Evolutionary conservation across 352 stramenopile genomes (phyloP), one percentile per base, ranked within the genome.

Genomic region (Phytopythium oedochilum): DNA sequence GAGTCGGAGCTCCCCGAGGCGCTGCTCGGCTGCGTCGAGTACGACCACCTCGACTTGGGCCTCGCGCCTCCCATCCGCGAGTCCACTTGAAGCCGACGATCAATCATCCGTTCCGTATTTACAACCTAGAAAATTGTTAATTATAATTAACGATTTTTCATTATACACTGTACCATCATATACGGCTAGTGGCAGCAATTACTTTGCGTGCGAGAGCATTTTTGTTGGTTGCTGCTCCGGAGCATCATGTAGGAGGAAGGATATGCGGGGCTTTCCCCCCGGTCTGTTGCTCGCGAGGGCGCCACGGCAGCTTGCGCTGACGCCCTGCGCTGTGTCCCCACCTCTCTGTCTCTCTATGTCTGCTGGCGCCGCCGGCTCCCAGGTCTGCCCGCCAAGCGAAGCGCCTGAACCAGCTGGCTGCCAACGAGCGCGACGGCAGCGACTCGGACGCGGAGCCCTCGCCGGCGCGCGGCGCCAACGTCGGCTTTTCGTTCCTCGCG

Each of bases 331-430:
- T 44, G 38, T 23, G 7, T 44, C 38, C 1, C 10, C 22, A 5
- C 10, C 29, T 34, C n/a, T n/a, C n/a, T n/a, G n/a, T n/a, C n/a
- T 34, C 5, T 34, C 29, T 26, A 14, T 18, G 53, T 20, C 15
- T 32, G 48, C 34, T 63, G 36, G 46, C 20, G 18, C 43, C 14
- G 10, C 57, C 29, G 39, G 3, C n/a, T n/a, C 15, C 14, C 32
- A 94, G 84, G 84, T 94, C 84, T 56, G 79, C 78, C 15, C 78
- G 84, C 48, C 84, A 94, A 71, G 81, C 77, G 9, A 90, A 91
- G 48, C 76, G 84, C 59, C 64, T 87, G 29, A 66, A 73, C 14
- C 69, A 68, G 43, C 70, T 85, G 63, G 47, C 53, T 18, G 51
- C 53, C 8, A 44, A 53, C 10, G 40, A 20, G 15, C 60, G 66